These are phyloP conservation scores for Fusarium pininemorale DNA, from an alignment of 2,329 filamentous ascomycete species.

Conservation along the genomic window DNA sequence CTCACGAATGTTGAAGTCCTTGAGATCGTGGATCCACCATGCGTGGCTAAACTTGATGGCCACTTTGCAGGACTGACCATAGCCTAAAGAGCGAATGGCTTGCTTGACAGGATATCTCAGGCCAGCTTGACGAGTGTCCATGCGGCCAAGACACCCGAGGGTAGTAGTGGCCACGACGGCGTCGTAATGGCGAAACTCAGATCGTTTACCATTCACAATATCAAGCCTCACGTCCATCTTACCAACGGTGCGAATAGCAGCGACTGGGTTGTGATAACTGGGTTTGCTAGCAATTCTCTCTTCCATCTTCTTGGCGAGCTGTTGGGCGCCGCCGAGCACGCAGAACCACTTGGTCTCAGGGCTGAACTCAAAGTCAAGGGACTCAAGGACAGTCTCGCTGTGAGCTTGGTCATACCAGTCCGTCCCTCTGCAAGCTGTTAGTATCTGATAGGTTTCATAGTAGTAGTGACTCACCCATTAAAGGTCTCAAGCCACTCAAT, in stretches of 20 bases:
- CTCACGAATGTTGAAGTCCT: not conserved
- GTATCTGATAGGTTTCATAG: fast-evolving
- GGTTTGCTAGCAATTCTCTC: not conserved
- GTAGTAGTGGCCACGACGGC: not conserved
- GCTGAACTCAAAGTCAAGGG: not conserved
- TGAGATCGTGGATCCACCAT: slow-evolving; percentile 12
- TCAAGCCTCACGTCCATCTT: not conserved
- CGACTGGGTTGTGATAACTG: not conserved
- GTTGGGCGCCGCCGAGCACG: slow-evolving; percentile 1
- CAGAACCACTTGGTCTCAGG: slow-evolving; percentile 2
- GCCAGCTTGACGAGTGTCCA: not conserved
- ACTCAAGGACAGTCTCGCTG: slow-evolving; percentile 4
- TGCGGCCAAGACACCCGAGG: not conserved
- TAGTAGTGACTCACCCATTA: not conserved
- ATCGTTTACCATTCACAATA: not conserved
- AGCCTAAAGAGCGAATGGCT: slow-evolving; percentile 9
- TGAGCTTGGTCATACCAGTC: slow-evolving; percentile 18
- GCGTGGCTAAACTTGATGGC: slow-evolving; percentile 7
- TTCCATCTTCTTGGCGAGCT: slow-evolving; percentile 7
- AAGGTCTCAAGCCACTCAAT: slow-evolving; percentile 14
- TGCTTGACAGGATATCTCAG: slow-evolving; percentile 8
- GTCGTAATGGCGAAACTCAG: not conserved
- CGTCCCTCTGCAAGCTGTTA: not conserved
- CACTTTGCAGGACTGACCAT: slow-evolving; percentile 2
- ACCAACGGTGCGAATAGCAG: not conserved